A percentile compares a stretch with the other conserved stretches of the same genome.
Conservation (phyloP, 257 asterid genomes). For the Anisodus tanguticus region DNA sequence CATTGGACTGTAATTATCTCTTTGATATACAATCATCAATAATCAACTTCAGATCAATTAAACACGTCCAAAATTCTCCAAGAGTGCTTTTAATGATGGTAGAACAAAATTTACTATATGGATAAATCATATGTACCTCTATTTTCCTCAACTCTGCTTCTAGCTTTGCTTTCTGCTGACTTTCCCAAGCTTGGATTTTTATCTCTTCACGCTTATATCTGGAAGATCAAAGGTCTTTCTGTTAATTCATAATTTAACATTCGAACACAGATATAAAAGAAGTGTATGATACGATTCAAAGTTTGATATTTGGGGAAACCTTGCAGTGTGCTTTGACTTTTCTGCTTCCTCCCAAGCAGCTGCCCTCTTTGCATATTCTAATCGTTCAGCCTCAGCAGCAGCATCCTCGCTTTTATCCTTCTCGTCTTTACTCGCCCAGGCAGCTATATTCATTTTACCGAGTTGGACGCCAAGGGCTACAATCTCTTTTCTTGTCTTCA, state of each 20-base stretch:
- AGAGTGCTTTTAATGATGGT: background rate
- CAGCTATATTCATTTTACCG: conserved; percentile 96
- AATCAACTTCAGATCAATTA: background rate
- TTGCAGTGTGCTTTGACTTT: conserved; percentile 79
- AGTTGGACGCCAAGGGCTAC: conserved; percentile 92
- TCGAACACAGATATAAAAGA: background rate
- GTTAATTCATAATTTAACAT: conserved; percentile 8
- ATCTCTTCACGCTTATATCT: conserved; percentile 93
- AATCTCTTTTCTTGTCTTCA: conserved; percentile 84
- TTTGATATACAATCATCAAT: background rate
- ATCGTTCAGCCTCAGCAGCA: conserved; percentile 57
- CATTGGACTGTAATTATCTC: no score
- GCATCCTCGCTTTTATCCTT: conserved; percentile 51
- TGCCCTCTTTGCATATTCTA: conserved; percentile 81
- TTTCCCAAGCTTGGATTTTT: conserved; percentile 95
- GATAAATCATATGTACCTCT: conserved; percentile 56
- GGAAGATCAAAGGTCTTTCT: conserved; percentile 21
- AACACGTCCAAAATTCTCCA: background rate
- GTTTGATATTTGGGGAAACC: conserved; percentile 49
- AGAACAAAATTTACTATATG: background rate
- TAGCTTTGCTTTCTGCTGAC: conserved; percentile 86
- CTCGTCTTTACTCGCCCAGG: conserved; percentile 96
- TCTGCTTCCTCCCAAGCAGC: conserved; percentile 97
- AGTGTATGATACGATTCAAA: background rate
- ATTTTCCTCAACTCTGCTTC: conserved; percentile 96